Evolutionary conservation across 78 protist species (phyloP), one percentile per base, ranked within the genome.

Genomic region (Cavenderia fasciculata): DNA sequence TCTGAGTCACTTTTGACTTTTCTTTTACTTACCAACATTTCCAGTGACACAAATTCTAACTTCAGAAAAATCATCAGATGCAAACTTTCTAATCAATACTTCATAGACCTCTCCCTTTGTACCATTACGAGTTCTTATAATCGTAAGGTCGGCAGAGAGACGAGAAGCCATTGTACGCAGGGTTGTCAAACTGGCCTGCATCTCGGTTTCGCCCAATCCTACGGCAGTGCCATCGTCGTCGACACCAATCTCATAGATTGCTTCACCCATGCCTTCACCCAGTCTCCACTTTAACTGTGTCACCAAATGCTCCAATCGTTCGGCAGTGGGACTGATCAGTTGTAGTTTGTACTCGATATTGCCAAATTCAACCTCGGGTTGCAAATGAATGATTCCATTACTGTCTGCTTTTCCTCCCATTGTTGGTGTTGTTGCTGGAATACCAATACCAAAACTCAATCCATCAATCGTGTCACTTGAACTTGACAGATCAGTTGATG

Each of bases 231-330:
- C 98, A 59, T 95, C 93, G 73, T 96, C 96, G 10, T 59, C 92
- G 0, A 96, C 96, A 38, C 98, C 98, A 33, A 96, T 86, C 34
- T 95, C 97, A 74, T 96, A 96, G 40, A 96, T 40, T 38, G 96
- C 96, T 77, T 96, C 97, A 14, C 98, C 98, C 18, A 21, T 25
- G 10, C 90, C 94, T 27, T 92, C 95, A 36, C 90, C 78, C n/a
- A 90, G 12, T 31, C 94, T 33, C 88, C 89, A 90, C 34, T 86
- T 93, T 33, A 93, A 18, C 29, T 93, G 95, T 1, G 90, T 36
- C 0, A 69, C 59, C 21, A 93, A 56, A 47, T 93, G 95, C 33
- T 74, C 95, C 16, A 93, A 34, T 65, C 95, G 38, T 5, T 86
- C 94, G 18, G 89, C 57, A 11, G 95, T 86, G 40, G 95, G 95